Percentiles rank a stretch among this genome's conserved stretches.
These are phyloP conservation scores for Trichoderma guizhouense DNA, from an alignment of 2,329 filamentous ascomycete genomes.

Conservation along the genomic window DNA sequence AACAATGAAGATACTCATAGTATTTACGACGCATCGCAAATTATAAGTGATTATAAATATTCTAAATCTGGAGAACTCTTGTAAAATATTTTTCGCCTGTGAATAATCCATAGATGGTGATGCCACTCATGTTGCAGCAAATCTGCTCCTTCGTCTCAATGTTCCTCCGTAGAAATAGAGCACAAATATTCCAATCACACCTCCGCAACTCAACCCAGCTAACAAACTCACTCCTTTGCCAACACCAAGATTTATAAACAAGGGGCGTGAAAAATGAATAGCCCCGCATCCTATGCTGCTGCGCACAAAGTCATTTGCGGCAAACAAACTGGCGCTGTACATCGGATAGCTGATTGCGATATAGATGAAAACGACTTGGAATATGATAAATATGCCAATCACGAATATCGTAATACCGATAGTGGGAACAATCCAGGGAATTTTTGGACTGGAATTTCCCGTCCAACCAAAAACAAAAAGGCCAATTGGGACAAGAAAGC, in stretches of 20 bases:
- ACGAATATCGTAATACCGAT: neutral
- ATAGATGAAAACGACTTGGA: neutral
- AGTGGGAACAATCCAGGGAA: neutral
- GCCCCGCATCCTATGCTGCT: neutral
- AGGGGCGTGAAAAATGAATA: slow-evolving; percentile 3
- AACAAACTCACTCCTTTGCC: neutral
- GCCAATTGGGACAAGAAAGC: neutral
- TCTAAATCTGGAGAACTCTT: neutral
- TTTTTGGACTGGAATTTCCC: neutral
- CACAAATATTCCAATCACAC: slow-evolving; percentile 1
- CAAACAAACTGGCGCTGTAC: slow-evolving; percentile 3
- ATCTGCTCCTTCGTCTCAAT: neutral
- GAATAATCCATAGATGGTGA: neutral
- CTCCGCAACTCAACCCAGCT: neutral
- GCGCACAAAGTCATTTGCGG: slow-evolving; percentile 1
- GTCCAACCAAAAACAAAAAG: slow-evolving; percentile 4
- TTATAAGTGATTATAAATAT: neutral
- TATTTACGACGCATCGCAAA: neutral
- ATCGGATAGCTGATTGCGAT: neutral
- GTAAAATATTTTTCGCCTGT: neutral
- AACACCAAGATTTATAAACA: neutral
- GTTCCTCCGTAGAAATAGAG: neutral
- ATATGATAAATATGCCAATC: neutral
- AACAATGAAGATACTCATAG: neutral
- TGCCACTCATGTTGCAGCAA: neutral